phyloP scores from a whole-genome alignment of 139 green algal genomes.

The Volvox africanus region DNA sequence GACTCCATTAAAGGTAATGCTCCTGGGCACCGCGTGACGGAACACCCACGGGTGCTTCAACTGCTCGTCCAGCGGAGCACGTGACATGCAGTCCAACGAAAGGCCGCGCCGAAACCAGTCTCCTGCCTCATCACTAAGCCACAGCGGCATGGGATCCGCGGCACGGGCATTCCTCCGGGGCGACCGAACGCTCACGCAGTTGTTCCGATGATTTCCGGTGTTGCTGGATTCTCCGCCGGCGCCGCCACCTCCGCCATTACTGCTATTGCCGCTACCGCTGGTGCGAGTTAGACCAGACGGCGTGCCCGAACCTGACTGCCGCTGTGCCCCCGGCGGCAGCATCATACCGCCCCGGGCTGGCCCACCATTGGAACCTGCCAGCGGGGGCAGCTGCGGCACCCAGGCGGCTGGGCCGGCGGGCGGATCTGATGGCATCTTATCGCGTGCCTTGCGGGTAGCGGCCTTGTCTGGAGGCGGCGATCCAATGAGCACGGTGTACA shows the following conservation, averaged over 20 bases:
- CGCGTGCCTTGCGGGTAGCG: not conserved
- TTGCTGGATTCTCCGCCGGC: too few species aligned
- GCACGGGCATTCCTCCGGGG: not conserved
- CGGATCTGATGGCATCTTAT: not conserved
- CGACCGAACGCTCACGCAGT: too few species aligned
- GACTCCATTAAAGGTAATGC: not conserved
- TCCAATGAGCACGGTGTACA: slow-evolving; percentile 36
- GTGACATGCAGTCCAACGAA: not conserved
- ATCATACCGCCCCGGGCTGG: not conserved
- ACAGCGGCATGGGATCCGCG: slow-evolving; percentile 13
- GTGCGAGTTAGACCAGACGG: too few species aligned
- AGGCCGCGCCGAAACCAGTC: slow-evolving; percentile 43
- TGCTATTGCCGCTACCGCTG: not conserved
- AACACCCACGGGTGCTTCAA: slow-evolving; percentile 17
- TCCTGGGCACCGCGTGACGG: not conserved
- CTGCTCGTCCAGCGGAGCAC: slow-evolving; percentile 28
- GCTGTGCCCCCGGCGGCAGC: not conserved
- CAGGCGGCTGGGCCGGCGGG: not conserved
- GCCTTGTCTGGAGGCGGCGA: not conserved
- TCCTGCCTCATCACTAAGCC: slow-evolving; percentile 21
- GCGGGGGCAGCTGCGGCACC: slow-evolving; percentile 18
- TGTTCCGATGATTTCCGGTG: too few species aligned
- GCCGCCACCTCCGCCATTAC: not conserved
- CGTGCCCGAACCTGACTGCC: not conserved
- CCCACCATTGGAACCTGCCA: not conserved